Conservation (phyloP, 805 yeast genomes). For the Teunomyces kruisii region DNA sequence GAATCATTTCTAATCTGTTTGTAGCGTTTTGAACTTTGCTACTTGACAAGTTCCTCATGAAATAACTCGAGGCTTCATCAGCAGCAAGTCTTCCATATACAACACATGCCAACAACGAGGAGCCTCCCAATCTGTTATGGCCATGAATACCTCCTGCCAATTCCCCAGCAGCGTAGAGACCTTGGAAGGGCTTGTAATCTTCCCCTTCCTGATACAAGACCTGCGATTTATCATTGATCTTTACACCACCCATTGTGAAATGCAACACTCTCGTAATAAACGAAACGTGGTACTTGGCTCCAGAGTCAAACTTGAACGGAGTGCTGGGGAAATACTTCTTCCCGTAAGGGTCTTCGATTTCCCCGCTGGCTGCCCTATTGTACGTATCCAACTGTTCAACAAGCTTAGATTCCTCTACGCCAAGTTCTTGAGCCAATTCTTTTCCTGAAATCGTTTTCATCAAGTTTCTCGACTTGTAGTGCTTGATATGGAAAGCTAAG, state of each 20-base stretch:
- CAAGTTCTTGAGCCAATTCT: conserved; percentile 44
- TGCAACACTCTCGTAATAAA: conserved; percentile 59
- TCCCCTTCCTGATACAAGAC: conserved; percentile 31
- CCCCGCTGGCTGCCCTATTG: conserved; percentile 43
- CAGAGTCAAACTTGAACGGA: conserved; percentile 36
- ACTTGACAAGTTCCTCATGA: conserved; percentile 26
- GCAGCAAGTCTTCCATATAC: conserved; percentile 46
- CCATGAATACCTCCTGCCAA: conserved; percentile 50
- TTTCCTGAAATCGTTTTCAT: conserved; percentile 48
- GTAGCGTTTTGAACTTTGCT: conserved; percentile 17
- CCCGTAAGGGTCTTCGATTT: conserved; percentile 39
- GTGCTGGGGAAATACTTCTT: conserved; percentile 50
- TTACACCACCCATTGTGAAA: conserved; percentile 72
- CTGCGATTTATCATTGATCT: conserved; percentile 47
- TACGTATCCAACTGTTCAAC: conserved; percentile 37
- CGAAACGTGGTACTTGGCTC: conserved; percentile 48
- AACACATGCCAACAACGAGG: conserved; percentile 44
- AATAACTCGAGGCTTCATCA: conserved; percentile 37
- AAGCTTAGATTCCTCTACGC: conserved; percentile 29
- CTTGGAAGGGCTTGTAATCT: conserved; percentile 26
- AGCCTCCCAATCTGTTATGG: conserved; percentile 44
- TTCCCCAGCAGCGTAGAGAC: conserved; percentile 45
- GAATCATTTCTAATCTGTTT: conserved; percentile 41
- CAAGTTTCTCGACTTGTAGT: conserved; percentile 54
- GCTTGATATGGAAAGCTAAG: conserved; percentile 53